Evolutionary conservation across 345 rosid genomes (phyloP), one percentile per base, ranked within the genome.

Genomic region (Aquilaria malaccensis): DNA sequence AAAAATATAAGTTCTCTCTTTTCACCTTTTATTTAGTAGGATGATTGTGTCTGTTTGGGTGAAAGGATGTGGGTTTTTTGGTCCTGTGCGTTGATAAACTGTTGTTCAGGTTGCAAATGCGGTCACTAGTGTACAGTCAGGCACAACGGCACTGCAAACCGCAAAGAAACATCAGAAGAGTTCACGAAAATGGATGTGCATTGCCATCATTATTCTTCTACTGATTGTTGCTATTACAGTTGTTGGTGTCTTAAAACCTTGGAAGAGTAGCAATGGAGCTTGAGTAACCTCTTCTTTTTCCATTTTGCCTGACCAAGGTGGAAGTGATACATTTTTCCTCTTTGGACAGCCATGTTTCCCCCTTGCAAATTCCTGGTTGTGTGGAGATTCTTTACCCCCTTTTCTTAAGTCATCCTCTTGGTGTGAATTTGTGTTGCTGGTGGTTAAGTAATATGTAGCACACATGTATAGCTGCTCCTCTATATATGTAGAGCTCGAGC

Each of bases 61-160:
- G 2, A 6, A 30, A 61, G 37, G 37, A 47, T 52, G 59, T 55
- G 29, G 55, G 58, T 55, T 56, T 55, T 33, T 47, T 43, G 65
- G 68, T 46, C 4, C 50, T 62, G 43, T 31, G 66, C 30, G 71
- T 58, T 61, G 62, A 71, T 61, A 33, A 41, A 49, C 71, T 64
- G 54, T 63, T 60, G 52, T 65, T 67, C 82, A 78, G 83, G 85
- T 83, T 9, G 64, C 79, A n/a, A 78, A 72, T 58, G 80, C 85
- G 14, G 81, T 79, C 61, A 61, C 49, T 64, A 70, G 59, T 29
- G 80, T 79, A 66, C 79, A 79, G 67, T 50, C 75, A 53, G 79
- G 76, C 68, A 79, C 77, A 45, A 55, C 52, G 49, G 80, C 76
- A 11, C 78, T 79, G 46, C 78, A 73, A 73, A 79, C 29, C 45